Conservation (phyloP, 2,329 filamentous ascomycete species). For the Colletotrichum lupini region DNA sequence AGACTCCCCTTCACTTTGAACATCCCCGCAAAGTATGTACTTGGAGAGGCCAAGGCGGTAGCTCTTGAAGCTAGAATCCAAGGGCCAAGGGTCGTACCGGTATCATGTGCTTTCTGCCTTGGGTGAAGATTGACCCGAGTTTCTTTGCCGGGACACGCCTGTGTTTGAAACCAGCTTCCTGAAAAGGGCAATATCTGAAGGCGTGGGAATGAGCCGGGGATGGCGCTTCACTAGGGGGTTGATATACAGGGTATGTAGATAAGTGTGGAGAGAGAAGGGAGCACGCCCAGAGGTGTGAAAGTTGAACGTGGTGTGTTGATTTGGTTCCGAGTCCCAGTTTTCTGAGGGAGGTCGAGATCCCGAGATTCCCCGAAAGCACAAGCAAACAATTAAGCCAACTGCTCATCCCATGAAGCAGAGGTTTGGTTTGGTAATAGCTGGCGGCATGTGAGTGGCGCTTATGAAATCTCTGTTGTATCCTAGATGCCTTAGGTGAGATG, state of each 20-base stretch:
- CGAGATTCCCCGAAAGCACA: slow-evolving; percentile 34
- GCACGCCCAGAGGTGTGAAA: slow-evolving; percentile 22
- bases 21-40: slow-evolving; percentile 30
- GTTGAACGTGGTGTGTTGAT: slow-evolving; percentile 16
- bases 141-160: slow-evolving; percentile 25
- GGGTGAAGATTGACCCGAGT: slow-evolving; percentile 32
- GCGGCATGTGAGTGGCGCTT: slow-evolving; percentile 29
- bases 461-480: slow-evolving; percentile 17
- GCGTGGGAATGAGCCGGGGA: slow-evolving; percentile 19
- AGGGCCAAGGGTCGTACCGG: not conserved
- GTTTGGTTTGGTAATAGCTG: slow-evolving; percentile 13
- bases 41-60: slow-evolving; percentile 17
- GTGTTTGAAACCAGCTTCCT: slow-evolving; percentile 34
- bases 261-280: slow-evolving; percentile 24
- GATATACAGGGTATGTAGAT: slow-evolving; percentile 22
- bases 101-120: slow-evolving; percentile 22
- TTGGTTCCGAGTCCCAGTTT: slow-evolving; percentile 17
- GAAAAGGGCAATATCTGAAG: slow-evolving; percentile 24
- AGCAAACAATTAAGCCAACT: slow-evolving; percentile 23
- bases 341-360: slow-evolving; percentile 28
- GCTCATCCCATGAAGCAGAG: not conserved
- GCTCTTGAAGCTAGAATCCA: slow-evolving; percentile 11
- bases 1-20: slow-evolving; percentile 19
- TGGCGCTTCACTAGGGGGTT: slow-evolving; percentile 15
- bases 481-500: slow-evolving; percentile 20